A percentile compares a stretch with the other conserved stretches of the same genome.
These are phyloP conservation scores for Rutstroemia sp. DNA, from an alignment of 2,329 filamentous ascomycete genomes.

Conservation along the genomic window DNA sequence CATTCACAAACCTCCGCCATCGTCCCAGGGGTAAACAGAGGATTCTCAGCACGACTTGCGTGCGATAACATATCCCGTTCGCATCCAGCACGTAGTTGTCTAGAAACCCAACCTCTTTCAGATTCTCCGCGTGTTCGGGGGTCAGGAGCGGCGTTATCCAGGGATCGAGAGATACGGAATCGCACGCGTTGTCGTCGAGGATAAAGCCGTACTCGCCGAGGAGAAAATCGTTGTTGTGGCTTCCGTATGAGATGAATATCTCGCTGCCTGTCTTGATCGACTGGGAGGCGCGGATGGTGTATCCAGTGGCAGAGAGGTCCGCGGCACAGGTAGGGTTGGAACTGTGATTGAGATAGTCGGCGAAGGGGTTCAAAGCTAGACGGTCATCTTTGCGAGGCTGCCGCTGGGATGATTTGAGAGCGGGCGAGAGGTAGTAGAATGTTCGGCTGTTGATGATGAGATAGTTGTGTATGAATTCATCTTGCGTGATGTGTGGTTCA, in stretches of 20 bases:
- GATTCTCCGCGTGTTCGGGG: constrained; percentile 29
- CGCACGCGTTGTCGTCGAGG: constrained; percentile 25
- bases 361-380: constrained; percentile 63
- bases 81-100: constrained; percentile 45
- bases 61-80: constrained; percentile 45
- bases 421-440: constrained; percentile 43
- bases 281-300: constrained; percentile 45
- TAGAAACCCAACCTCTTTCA: constrained; percentile 42
- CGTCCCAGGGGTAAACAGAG: constrained; percentile 30
- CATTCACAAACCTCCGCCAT: constrained; percentile 40
- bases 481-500: constrained; percentile 29
- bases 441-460: constrained; percentile 55
- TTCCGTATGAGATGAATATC: constrained; percentile 61
- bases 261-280: constrained; percentile 52
- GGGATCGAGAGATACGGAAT: constrained; percentile 26
- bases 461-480: constrained; percentile 48
- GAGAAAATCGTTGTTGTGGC: constrained; percentile 65
- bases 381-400: constrained; percentile 44
- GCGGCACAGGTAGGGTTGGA: constrained; percentile 34
- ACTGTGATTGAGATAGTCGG: constrained; percentile 62
- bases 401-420: constrained; percentile 31
- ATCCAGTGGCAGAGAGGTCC: constrained; percentile 41
- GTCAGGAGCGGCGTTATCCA: constrained; percentile 23
- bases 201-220: constrained; percentile 53
- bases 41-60: constrained; percentile 44